phyloP scores from a whole-genome alignment of 2,329 filamentous ascomycete species.

The Colletotrichum tanaceti region DNA sequence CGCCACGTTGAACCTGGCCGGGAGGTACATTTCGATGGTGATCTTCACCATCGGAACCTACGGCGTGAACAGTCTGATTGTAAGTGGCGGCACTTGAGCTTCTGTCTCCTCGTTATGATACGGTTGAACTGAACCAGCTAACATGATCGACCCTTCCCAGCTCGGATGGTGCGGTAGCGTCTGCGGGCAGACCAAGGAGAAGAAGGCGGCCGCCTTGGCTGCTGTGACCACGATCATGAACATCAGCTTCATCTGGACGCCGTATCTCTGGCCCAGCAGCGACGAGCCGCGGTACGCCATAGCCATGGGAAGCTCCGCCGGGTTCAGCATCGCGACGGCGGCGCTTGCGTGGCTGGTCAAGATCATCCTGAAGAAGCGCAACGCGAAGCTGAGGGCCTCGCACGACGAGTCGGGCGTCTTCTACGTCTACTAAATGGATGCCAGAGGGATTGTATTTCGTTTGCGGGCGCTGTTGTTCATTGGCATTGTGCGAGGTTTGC shows the following conservation, averaged over 20 bases:
- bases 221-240: constrained; percentile 47
- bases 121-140: constrained; percentile 36
- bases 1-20: constrained; percentile 44
- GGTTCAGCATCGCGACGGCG: constrained; percentile 53
- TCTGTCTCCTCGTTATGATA: no score
- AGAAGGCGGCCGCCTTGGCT: constrained; percentile 53
- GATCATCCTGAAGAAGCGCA: constrained; percentile 51
- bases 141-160: neutral
- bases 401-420: constrained; percentile 45
- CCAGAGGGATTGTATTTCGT: neutral
- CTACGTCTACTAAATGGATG: constrained; percentile 43
- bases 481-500: no score
- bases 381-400: constrained; percentile 47
- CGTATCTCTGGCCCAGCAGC: constrained; percentile 54
- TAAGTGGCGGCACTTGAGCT: constrained; percentile 10
- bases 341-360: constrained; percentile 52
- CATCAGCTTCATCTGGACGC: constrained; percentile 54
- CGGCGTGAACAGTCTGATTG: constrained; percentile 52
- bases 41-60: constrained; percentile 47
- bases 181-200: constrained; percentile 56
- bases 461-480: neutral
- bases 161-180: constrained; percentile 53
- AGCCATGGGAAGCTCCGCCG: constrained; percentile 49
- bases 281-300: constrained; percentile 55
- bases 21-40: constrained; percentile 47